Evolutionary conservation across 345 rosid genomes (phyloP).

Genomic region (Rhizophora mangle): DNA sequence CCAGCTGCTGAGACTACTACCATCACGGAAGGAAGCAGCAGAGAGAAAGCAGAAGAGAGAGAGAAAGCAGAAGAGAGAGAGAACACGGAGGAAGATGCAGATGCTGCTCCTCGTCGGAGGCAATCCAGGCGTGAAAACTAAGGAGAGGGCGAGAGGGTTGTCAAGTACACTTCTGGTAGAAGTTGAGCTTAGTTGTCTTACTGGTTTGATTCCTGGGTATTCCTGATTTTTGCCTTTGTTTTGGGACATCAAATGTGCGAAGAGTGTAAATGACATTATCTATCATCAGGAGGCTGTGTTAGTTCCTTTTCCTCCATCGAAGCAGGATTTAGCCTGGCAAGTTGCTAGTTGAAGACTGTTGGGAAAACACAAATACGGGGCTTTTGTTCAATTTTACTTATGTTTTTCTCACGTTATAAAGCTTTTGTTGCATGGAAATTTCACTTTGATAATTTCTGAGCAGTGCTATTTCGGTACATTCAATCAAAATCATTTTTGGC

Average conservation of each 20-base stretch:
- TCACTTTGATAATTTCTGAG: too few relatives aligned
- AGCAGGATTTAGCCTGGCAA: background rate
- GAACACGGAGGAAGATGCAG: constrained; percentile 34
- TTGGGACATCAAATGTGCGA: constrained; percentile 17
- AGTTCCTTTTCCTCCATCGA: background rate
- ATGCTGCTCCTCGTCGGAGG: constrained; percentile 53
- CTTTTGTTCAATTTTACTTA: background rate
- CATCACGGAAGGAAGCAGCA: constrained; percentile 33
- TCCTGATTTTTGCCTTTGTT: constrained; percentile 12
- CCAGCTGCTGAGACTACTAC: constrained; percentile 48
- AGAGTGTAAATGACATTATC: constrained; percentile 38
- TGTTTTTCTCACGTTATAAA: too few relatives aligned
- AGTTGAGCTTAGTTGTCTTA: constrained; percentile 18
- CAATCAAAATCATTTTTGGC: too few relatives aligned
- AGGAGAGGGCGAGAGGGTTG: background rate
- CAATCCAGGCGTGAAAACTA: constrained; percentile 52
- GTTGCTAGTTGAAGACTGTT: background rate
- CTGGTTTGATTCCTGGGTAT: constrained; percentile 25
- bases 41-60: background rate
- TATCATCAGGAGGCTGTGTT: constrained; percentile 12
- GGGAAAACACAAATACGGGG: background rate
- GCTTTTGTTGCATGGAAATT: too few relatives aligned
- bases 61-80: constrained; percentile 46
- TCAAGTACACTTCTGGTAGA: constrained; percentile 29
- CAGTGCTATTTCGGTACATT: too few relatives aligned